Evolutionary conservation across 169 alveolate species (phyloP).

Genomic region (Cyclospora cayetanensis): DNA sequence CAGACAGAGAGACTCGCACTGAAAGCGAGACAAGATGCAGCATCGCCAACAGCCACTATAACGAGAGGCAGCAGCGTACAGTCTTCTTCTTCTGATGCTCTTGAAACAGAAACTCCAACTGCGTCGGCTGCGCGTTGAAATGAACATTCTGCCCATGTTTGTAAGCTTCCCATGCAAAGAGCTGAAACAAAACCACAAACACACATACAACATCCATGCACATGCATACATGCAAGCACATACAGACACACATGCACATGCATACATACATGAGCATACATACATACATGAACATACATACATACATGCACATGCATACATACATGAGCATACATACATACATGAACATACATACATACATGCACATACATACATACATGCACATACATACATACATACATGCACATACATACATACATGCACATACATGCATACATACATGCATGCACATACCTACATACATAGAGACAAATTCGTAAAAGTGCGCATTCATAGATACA

Average conservation of each 20-base stretch:
- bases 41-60: too few species aligned
- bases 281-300: too few species aligned
- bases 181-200: constrained; percentile 43
- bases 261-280: background rate
- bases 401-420: background rate
- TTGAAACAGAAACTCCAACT: constrained; percentile 78
- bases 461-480: too few species aligned
- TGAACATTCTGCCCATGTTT: constrained; percentile 85
- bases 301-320: background rate
- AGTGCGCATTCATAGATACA: too few species aligned
- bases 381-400: background rate
- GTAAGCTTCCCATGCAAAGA: constrained; percentile 91
- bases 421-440: background rate
- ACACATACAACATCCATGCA: too few species aligned
- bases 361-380: background rate
- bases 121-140: constrained; percentile 88
- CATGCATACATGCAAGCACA: too few species aligned
- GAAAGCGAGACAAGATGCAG: too few species aligned
- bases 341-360: background rate
- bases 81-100: too few species aligned
- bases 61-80: too few species aligned
- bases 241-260: background rate
- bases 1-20: too few species aligned
- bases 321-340: too few species aligned
- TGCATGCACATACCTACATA: background rate